Evolutionary conservation across 1,139 yeast species (phyloP).

Genomic region (Hemisphaericaspora subhashii): DNA sequence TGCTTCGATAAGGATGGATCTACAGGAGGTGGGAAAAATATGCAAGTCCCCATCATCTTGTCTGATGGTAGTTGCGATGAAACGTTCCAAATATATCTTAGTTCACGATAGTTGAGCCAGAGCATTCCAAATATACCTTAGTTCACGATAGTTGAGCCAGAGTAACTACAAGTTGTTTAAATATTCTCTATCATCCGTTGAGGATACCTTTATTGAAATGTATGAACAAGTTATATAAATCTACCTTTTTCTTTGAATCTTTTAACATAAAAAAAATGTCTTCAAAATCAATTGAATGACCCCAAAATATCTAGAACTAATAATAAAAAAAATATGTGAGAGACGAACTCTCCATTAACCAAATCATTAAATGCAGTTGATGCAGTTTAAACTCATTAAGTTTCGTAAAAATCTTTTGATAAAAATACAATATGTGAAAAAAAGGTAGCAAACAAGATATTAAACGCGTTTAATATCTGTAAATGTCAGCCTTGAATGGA

Average conservation of each 20-base stretch:
- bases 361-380: conserved; percentile 44
- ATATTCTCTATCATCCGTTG: conserved; percentile 11
- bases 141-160: conserved; percentile 23
- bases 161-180: conserved; percentile 3
- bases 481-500: conserved; percentile 98
- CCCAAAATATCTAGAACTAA: conserved; percentile 6
- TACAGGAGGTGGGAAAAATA: conserved; percentile 45
- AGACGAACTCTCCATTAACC: conserved; percentile 8
- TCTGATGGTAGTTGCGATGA: conserved; percentile 42
- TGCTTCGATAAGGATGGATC: conserved; percentile 47
- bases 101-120: conserved; percentile 23
- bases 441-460: conserved; percentile 12
- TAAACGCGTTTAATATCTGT: conserved; percentile 74
- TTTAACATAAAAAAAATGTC: conserved; percentile 6
- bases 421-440: conserved; percentile 16
- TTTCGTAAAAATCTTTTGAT: conserved; percentile 17
- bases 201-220: conserved; percentile 12
- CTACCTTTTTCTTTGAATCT: conserved; percentile 11
- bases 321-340: conserved; percentile 6
- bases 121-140: conserved; percentile 11
- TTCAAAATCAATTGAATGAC: conserved; percentile 6
- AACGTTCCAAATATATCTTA: conserved; percentile 11
- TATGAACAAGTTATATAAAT: conserved; percentile 12
- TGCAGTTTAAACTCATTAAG: conserved; percentile 35
- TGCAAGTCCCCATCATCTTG: conserved; percentile 55